Evolutionary conservation across 257 asterid genomes (phyloP).

Genomic region (Penstemon newberryi): DNA sequence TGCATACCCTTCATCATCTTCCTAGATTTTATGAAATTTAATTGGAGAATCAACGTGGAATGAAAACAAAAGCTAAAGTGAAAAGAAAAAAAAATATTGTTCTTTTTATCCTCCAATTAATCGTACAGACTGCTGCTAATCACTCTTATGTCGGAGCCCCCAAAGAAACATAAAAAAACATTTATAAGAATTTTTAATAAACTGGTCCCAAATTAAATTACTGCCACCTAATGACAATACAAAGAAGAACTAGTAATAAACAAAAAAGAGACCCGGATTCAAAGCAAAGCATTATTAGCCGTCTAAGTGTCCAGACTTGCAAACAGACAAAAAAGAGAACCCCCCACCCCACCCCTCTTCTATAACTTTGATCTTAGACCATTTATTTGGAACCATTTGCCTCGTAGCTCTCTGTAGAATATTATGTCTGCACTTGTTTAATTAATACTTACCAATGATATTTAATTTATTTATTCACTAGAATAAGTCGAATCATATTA

Average conservation of each 20-base stretch:
- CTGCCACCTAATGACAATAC: neutral
- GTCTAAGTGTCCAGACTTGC: conserved; percentile 19
- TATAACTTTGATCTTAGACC: conserved; percentile 24
- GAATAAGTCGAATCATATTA: conserved; percentile 6
- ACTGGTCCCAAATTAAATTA: neutral
- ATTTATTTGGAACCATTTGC: conserved; percentile 31
- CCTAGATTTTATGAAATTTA: neutral
- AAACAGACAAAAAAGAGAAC: conserved; percentile 26
- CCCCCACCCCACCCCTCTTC: too few relatives aligned
- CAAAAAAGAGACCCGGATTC: conserved; percentile 14
- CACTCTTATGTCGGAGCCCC: too few relatives aligned
- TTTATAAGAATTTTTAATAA: too few relatives aligned
- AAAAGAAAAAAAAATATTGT: neutral
- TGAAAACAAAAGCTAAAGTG: neutral
- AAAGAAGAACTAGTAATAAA: neutral
- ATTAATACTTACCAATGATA: neutral
- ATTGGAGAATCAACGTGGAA: neutral
- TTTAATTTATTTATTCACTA: neutral
- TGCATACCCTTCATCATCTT: neutral
- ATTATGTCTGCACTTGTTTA: neutral
- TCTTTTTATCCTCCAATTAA: too few relatives aligned
- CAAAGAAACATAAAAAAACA: too few relatives aligned
- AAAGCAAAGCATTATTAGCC: conserved; percentile 29
- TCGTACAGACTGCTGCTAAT: too few relatives aligned
- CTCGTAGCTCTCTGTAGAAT: neutral